Conservation (phyloP, 495 filamentous ascomycete genomes). For the Tuber microsphaerosporum region DNA sequence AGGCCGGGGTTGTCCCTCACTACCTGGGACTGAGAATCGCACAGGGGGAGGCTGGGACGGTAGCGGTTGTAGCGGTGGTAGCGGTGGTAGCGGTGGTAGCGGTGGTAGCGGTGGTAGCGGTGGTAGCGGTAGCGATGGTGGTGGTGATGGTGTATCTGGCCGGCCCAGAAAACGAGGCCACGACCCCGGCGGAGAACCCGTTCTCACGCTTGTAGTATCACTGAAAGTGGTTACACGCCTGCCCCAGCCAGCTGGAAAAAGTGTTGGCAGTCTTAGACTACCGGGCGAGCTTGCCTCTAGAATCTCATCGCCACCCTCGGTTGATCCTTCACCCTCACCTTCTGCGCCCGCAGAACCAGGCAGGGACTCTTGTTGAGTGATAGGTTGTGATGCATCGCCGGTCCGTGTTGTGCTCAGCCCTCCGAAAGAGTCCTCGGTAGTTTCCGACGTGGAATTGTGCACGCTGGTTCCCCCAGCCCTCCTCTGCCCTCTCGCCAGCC, state of each 20-base stretch:
- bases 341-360: not conserved
- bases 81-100: too few species aligned
- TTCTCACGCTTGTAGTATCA: not conserved
- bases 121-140: not conserved
- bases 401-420: not conserved
- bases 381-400: not conserved
- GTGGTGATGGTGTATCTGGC: not conserved
- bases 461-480: not conserved
- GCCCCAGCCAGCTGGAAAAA: not conserved
- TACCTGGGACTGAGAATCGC: too few species aligned
- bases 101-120: too few species aligned
- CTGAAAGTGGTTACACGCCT: not conserved
- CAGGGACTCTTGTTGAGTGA: not conserved
- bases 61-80: too few species aligned
- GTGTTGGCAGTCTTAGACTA: not conserved
- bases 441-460: not conserved
- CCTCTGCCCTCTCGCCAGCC: not conserved
- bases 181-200: not conserved
- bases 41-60: not conserved
- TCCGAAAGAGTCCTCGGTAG: not conserved
- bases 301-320: not conserved
- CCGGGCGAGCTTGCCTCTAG: not conserved
- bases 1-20: too few species aligned
- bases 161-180: not conserved
- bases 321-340: not conserved